Base-by-base conservation (phyloP, 768 basidiomycete species). In the Wakefieldia striispora region DNA sequence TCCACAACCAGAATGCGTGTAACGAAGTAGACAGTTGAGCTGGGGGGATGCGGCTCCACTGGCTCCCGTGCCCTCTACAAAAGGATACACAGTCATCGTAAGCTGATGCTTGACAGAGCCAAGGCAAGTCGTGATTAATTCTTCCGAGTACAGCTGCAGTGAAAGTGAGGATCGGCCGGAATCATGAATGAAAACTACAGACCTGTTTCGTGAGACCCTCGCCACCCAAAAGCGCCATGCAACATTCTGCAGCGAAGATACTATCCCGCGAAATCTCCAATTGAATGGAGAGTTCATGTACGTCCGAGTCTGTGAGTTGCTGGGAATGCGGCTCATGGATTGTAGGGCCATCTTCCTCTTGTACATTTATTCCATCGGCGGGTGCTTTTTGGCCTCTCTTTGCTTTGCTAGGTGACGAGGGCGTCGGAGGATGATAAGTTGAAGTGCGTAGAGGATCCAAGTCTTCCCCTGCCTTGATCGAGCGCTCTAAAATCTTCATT, bases 121-220 rank as follows among this genome's bases (percentile, higher is more conserved):
- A 16, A 97, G 74, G 69, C 93, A 91, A 0, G 79, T 73, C 0
- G 84, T 84, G 53, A 99, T 91, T 11, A 94, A 75, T 63, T 99
- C 97, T 65, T 97, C 93, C 0, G 95, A 97, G 66, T 95, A 95
- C 9, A 97, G 72, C 88, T 95, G 60, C 7, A 33, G 34, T 17
- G 33, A 1, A 43, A 35, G 51, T 56, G 24, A 39, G 39, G 19
- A 29, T 49, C 23, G 8, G 46, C 26, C 23, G 20, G 49, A 34
- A 26, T 41, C 41, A 12, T 16, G 16, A 23, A 27, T 19, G 10
- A 14, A 48, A 46, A 21, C 40, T 20, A 54, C 80, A 33, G 40
- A 92, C 94, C 79, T 94, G 90, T 66, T 95, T 95, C 2, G 90
- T 80, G 47, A 95, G 71, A 20, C 87, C 76, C 54, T 91, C 90